Conservation (phyloP, 495 filamentous ascomycete genomes). For the Filosporella fistucella region DNA sequence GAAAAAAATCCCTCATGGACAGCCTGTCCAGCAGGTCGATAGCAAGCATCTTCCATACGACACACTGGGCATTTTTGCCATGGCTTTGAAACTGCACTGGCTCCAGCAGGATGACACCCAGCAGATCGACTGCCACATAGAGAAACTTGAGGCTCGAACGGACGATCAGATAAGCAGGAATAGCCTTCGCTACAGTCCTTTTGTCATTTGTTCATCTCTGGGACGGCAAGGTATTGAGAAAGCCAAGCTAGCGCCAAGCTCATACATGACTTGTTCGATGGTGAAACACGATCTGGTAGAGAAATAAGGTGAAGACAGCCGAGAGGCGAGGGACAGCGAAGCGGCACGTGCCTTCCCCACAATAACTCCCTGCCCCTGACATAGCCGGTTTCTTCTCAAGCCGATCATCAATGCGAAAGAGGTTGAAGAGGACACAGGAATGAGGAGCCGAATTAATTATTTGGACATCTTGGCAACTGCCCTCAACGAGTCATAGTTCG, state of each 20-base stretch:
- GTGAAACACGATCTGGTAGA: constrained; percentile 12
- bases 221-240: too few relatives aligned
- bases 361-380: background rate
- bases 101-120: background rate
- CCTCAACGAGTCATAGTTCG: too few relatives aligned
- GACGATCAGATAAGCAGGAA: background rate
- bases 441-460: constrained; percentile 4
- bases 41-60: too few relatives aligned
- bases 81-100: background rate
- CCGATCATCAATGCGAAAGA: constrained; percentile 5
- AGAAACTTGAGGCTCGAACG: background rate
- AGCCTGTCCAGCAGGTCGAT: too few relatives aligned
- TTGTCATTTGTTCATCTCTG: background rate
- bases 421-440: background rate
- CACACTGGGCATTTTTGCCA: too few relatives aligned
- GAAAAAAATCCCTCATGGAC: too few relatives aligned
- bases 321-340: background rate
- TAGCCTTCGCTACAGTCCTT: background rate
- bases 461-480: constrained; percentile 7
- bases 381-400: constrained; percentile 6
- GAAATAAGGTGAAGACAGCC: constrained; percentile 1
- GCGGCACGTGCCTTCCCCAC: constrained; percentile 3
- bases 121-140: too few relatives aligned
- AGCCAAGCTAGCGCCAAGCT: background rate
- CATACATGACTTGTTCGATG: constrained; percentile 3